phyloP scores from a whole-genome alignment of 257 asterid genomes.

The Solanum neorickii region DNA sequence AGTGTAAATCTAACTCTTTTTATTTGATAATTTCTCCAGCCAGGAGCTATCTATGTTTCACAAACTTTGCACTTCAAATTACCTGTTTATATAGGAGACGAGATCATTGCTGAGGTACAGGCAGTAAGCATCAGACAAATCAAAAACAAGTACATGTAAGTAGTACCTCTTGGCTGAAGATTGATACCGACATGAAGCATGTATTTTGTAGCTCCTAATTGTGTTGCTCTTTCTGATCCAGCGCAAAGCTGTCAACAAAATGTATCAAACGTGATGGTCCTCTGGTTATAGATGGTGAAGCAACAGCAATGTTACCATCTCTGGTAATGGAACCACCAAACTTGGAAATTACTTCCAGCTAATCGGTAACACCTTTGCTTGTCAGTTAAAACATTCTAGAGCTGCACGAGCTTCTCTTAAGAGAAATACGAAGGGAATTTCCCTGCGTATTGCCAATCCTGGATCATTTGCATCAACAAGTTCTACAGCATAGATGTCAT shows the following conservation, averaged over 20 bases:
- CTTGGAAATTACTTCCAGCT: neutral
- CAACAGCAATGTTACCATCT: constrained; percentile 42
- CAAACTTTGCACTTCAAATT: constrained; percentile 55
- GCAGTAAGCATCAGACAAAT: constrained; percentile 37
- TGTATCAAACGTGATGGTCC: constrained; percentile 36
- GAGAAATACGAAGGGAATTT: neutral
- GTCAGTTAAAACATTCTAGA: neutral
- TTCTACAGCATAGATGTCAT: neutral
- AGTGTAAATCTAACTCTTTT: neutral
- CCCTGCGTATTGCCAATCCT: neutral
- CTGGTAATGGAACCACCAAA: constrained; percentile 17
- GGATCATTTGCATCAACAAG: neutral
- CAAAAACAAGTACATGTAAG: constrained; percentile 46
- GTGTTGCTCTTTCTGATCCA: neutral
- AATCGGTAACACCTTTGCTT: neutral
- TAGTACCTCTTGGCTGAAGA: neutral
- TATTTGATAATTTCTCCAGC: constrained; percentile 20
- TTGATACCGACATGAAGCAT: neutral
- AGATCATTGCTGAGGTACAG: constrained; percentile 43
- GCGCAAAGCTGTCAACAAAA: constrained; percentile 52
- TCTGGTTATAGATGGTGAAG: constrained; percentile 58
- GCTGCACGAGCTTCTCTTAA: neutral
- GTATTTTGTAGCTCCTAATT: neutral
- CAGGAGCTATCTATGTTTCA: constrained; percentile 77
- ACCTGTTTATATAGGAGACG: constrained; percentile 68